Conservation (phyloP, 805 yeast species). For the Candida manassasensis region DNA sequence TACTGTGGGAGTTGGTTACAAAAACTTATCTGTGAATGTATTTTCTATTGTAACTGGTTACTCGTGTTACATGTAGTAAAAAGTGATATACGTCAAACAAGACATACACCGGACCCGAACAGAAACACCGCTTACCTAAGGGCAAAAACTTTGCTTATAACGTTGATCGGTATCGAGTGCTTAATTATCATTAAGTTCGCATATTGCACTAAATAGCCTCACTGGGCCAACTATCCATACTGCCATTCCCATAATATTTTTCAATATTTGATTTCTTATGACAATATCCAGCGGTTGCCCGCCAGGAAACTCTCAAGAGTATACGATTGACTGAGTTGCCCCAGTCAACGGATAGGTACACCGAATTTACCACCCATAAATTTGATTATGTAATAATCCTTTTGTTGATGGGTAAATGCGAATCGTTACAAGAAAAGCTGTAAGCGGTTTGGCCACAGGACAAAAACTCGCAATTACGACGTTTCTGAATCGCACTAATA, state of each 20-base stretch:
- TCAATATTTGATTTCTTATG: conserved; percentile 40
- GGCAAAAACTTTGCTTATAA: conserved; percentile 1
- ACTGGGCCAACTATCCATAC: conserved; percentile 46
- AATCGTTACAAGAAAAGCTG: conserved; percentile 32
- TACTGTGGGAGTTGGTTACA: too few species aligned
- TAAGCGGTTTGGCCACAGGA: conserved; percentile 10
- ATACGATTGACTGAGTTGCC: conserved; percentile 10
- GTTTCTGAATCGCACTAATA: neutral
- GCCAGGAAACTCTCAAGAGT: conserved; percentile 52
- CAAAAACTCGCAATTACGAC: conserved; percentile 1
- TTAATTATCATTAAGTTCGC: conserved; percentile 32
- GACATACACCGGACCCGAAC: too few species aligned
- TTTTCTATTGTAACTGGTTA: too few species aligned
- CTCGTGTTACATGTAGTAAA: too few species aligned
- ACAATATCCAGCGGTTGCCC: conserved; percentile 48
- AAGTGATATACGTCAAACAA: too few species aligned
- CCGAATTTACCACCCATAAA: conserved; percentile 54
- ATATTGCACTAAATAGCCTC: conserved; percentile 52
- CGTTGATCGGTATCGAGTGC: conserved; percentile 54
- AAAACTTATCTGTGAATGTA: too few species aligned
- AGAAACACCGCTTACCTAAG: too few species aligned
- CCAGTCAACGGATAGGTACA: conserved; percentile 43
- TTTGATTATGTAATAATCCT: conserved; percentile 10
- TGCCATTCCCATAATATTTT: conserved; percentile 42
- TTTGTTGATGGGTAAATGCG: conserved; percentile 36